These are phyloP conservation scores for Paracoccidioides brasiliensis DNA, from an alignment of 2,329 filamentous ascomycete genomes.

Conservation along the genomic window DNA sequence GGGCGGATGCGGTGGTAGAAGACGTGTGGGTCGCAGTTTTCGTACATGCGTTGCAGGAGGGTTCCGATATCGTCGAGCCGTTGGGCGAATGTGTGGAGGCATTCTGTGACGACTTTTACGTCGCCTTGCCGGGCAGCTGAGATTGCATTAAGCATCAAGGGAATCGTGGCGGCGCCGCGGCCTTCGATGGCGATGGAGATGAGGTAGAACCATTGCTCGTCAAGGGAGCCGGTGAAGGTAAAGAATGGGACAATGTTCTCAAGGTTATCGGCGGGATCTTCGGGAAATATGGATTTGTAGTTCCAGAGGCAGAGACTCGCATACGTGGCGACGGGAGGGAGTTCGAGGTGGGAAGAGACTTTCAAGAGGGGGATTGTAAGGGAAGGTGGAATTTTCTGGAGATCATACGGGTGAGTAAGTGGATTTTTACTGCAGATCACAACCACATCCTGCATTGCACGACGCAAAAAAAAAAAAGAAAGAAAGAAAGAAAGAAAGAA, in stretches of 20 bases:
- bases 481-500: too few relatives aligned
- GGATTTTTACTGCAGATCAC: background rate
- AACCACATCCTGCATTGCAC: background rate
- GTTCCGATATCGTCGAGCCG: constrained; percentile 70
- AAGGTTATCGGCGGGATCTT: constrained; percentile 68
- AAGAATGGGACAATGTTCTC: constrained; percentile 78
- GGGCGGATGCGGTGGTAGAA: constrained; percentile 97
- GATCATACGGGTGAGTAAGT: background rate
- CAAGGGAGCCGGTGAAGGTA: constrained; percentile 85
- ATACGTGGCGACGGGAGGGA: constrained; percentile 89
- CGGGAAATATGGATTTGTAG: constrained; percentile 78
- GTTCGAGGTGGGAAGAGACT: constrained; percentile 63
- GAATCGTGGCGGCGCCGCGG: constrained; percentile 71
- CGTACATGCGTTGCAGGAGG: constrained; percentile 79
- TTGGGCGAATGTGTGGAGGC: constrained; percentile 73
- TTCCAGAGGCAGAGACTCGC: constrained; percentile 91
- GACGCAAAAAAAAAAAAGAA: background rate
- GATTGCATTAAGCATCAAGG: constrained; percentile 80
- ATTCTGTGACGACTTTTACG: constrained; percentile 56
- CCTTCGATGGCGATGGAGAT: constrained; percentile 93
- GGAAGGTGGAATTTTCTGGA: constrained; percentile 55
- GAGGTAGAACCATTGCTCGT: constrained; percentile 98
- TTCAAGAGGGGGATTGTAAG: constrained; percentile 72
- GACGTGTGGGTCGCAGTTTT: constrained; percentile 83
- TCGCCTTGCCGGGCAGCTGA: constrained; percentile 62